Evolutionary conservation across 2,329 filamentous ascomycete species (phyloP).

Genomic region (Trichoderma asperellum): DNA sequence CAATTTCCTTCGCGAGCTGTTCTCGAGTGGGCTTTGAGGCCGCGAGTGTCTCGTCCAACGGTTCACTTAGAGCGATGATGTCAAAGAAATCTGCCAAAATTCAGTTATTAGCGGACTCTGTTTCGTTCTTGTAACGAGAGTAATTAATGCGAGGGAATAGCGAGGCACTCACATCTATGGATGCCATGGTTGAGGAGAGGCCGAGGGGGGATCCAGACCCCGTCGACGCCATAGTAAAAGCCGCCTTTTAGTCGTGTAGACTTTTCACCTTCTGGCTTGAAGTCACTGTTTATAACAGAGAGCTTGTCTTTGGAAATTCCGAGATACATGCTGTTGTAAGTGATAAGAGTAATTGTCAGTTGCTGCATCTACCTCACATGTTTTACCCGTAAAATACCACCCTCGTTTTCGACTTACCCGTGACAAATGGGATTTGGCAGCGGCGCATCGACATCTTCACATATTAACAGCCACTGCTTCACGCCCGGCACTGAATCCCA

Average conservation of each 20-base stretch:
- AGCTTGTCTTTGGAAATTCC: conserved; percentile 33
- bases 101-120: background rate
- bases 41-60: conserved; percentile 45
- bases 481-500: conserved; percentile 46
- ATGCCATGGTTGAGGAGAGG: conserved; percentile 55
- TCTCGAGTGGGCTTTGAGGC: conserved; percentile 46
- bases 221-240: conserved; percentile 52
- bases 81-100: conserved; percentile 50
- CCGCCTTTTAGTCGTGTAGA: conserved; percentile 46
- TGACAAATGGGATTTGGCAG: conserved; percentile 51
- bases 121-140: background rate
- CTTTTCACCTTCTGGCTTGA: conserved; percentile 38
- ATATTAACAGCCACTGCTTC: conserved; percentile 52
- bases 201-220: conserved; percentile 50
- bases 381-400: background rate
- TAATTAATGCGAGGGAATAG: fast-evolving
- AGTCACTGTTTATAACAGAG: conserved; percentile 40
- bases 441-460: conserved; percentile 53
- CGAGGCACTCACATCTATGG: conserved; percentile 50
- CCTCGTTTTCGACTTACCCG: conserved; percentile 41
- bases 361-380: background rate
- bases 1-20: conserved; percentile 48
- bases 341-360: background rate
- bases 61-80: conserved; percentile 51
- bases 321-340: conserved; percentile 34